Percentiles rank a stretch among this genome's conserved stretches.
phyloP scores from a whole-genome alignment of 1,284 basidiomycete genomes.

The Amylostereum chailletii region DNA sequence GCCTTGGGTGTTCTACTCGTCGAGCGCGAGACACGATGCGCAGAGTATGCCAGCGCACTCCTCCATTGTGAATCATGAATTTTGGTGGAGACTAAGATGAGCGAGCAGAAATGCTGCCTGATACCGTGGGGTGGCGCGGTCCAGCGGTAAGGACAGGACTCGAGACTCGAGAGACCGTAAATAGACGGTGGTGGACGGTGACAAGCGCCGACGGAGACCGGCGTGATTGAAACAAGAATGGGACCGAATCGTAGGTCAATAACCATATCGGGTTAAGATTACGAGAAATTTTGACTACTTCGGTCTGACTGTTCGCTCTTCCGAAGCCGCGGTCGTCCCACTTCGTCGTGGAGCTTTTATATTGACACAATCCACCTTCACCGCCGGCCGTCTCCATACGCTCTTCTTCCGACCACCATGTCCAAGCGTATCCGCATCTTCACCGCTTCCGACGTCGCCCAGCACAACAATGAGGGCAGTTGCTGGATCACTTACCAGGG shows the following conservation, averaged over 20 bases:
- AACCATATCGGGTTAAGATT: too few relatives aligned
- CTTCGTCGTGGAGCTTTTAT: background rate
- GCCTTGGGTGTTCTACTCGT: background rate
- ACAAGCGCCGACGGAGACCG: background rate
- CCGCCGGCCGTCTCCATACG: background rate
- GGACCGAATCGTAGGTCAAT: too few relatives aligned
- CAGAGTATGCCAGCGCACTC: too few relatives aligned
- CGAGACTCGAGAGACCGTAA: background rate
- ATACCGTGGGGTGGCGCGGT: background rate
- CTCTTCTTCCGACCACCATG: background rate
- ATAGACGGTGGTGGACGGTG: background rate
- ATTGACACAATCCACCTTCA: background rate
- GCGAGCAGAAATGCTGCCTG: too few relatives aligned
- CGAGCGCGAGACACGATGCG: too few relatives aligned
- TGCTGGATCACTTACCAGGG: slow-evolving; percentile 72
- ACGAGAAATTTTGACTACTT: background rate
- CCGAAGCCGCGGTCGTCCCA: too few relatives aligned
- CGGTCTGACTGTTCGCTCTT: background rate
- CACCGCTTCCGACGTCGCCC: slow-evolving; percentile 60
- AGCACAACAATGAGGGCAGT: slow-evolving; percentile 44
- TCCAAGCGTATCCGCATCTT: slow-evolving; percentile 52
- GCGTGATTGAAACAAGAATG: background rate
- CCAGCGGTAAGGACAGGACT: background rate
- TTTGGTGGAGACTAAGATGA: too few relatives aligned
- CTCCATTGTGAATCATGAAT: too few relatives aligned